Conservation (phyloP, 164 flowering plant species). For the Cinnamomum micranthum region DNA sequence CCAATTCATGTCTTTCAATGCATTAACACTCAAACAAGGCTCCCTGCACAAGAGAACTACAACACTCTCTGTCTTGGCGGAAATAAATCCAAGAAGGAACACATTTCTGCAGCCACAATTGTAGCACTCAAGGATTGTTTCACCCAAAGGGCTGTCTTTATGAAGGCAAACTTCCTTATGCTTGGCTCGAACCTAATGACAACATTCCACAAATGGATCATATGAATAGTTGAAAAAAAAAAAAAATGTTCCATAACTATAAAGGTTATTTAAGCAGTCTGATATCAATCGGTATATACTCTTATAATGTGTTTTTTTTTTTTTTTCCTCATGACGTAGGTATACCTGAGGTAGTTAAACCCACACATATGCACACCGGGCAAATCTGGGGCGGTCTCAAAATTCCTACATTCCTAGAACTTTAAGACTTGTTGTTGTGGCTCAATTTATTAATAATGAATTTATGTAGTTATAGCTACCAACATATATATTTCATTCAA, state of each 20-base stretch:
- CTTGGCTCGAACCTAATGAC: slow-evolving; percentile 86
- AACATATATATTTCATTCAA: no score
- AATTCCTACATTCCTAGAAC: no score
- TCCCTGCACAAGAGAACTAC: slow-evolving; percentile 97
- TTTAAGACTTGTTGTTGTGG: no score
- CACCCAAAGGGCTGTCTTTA: slow-evolving; percentile 98
- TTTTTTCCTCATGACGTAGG: no score
- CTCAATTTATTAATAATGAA: no score
- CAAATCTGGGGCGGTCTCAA: no score
- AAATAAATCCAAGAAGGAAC: slow-evolving; percentile 94
- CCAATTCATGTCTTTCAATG: slow-evolving; percentile 99
- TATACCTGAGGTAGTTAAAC: no score
- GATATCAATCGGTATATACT: no score
- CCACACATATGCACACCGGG: no score
- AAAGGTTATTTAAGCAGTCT: no score
- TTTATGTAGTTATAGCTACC: no score
- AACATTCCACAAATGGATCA: neutral
- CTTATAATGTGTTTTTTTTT: no score
- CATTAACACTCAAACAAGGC: slow-evolving; percentile 93
- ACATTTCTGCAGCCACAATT: slow-evolving; percentile 99
- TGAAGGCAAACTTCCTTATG: slow-evolving; percentile 99
- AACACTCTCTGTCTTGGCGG: slow-evolving; percentile 98
- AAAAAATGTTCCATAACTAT: neutral
- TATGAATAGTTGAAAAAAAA: neutral
- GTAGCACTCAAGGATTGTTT: slow-evolving; percentile 97